Evolutionary conservation across 805 yeast genomes (phyloP).

Genomic region (Candida nemodendra): DNA sequence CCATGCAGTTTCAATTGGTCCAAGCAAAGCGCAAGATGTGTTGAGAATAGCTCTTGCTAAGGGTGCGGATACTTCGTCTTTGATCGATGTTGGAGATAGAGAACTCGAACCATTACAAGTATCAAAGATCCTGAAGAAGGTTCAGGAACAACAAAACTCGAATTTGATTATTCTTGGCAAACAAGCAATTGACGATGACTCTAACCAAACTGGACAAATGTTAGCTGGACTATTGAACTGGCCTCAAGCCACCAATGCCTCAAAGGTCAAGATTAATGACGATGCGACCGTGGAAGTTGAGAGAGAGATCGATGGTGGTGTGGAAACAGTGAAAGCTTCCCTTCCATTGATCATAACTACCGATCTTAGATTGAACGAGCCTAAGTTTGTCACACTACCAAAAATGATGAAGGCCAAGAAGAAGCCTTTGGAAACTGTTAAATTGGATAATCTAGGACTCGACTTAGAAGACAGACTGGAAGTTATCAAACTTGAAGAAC

Average conservation of each 20-base stretch:
- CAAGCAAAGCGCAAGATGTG: constrained; percentile 81
- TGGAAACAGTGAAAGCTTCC: constrained; percentile 71
- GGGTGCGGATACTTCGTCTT: constrained; percentile 86
- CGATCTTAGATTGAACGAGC: constrained; percentile 90
- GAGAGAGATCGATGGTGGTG: constrained; percentile 95
- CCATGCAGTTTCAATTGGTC: constrained; percentile 91
- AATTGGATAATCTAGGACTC: constrained; percentile 68
- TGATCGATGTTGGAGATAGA: constrained; percentile 71
- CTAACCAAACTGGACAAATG: constrained; percentile 95
- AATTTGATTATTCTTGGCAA: constrained; percentile 90
- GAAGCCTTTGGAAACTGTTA: constrained; percentile 76
- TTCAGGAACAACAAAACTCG: constrained; percentile 66
- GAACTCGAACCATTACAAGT: constrained; percentile 81
- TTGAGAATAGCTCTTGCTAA: constrained; percentile 89
- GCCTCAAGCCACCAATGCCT: constrained; percentile 97
- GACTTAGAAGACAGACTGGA: constrained; percentile 64
- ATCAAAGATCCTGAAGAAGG: constrained; percentile 76
- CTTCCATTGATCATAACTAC: constrained; percentile 88
- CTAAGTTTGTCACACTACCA: constrained; percentile 93
- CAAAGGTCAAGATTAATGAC: constrained; percentile 65
- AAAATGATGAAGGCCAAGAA: constrained; percentile 98
- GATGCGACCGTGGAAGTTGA: constrained; percentile 71
- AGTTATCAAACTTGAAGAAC: constrained; percentile 76
- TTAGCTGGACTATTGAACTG: constrained; percentile 89
- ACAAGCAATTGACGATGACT: constrained; percentile 95